Evolutionary conservation across 169 alveolate species (phyloP), one percentile per base, ranked within the genome.

Genomic region (Eimeria mitis): DNA sequence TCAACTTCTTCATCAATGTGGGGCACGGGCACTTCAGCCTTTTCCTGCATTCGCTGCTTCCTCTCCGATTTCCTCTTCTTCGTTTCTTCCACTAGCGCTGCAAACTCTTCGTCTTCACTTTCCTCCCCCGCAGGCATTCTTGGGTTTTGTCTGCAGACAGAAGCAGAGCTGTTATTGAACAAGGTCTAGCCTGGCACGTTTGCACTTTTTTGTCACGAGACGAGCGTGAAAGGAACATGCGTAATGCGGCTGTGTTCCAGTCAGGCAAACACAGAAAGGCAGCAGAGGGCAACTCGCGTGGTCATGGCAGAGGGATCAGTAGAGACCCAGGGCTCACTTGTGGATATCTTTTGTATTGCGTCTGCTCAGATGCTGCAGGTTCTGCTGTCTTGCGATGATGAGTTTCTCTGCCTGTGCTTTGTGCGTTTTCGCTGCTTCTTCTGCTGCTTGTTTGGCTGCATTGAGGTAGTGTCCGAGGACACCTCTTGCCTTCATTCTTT

Each of bases 381-480:
- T 81, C 31, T 81, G 91, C 54, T 92, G 89, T 47, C 94, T 70
- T 54, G 96, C 84, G 44, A 92, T 34, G 19, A 92, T 71, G 34
- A 88, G 88, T 28, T 63, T 88, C n/a, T 92, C 94, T 28, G 96
- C 94, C 54, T 81, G 59, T 21, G 94, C 92, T 71, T 61, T 88
- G 31, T 52, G 73, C 54, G 68, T 71, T 59, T 83, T 92, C 71
- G 44, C 49, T 28, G 92, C 87, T 40, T 88, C 89, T 37, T 92
- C 96, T 44, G 96, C 90, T 11, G 96, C 96, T 79, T 92, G 96
- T 54, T 84, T 92, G 34, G 96, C 96, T 3, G 96, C 96, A 65
- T 92, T 92, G 42, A 92, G 79, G 52, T 92, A 92, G n/a, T 73
- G 88, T 7, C 84, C 65, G 47, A 92, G 79, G 16, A 89, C 89